Base-by-base conservation (phyloP, 164 flowering plant genomes). In the Aristolochia fimbriata region DNA sequence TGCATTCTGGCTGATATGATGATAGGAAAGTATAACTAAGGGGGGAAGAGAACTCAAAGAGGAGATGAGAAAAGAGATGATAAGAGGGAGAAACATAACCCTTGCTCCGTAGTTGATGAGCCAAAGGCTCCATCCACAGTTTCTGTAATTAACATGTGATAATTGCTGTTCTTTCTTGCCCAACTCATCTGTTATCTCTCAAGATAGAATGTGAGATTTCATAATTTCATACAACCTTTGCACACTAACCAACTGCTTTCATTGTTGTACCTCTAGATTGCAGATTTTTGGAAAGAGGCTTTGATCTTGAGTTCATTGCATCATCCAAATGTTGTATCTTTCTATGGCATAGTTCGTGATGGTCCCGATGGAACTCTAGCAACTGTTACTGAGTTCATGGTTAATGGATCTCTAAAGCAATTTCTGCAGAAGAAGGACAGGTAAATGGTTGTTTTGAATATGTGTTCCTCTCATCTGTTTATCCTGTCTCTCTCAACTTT, bases 261-360 rank as follows among this genome's bases (percentile, higher is more conserved):
- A 14, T 13, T 43, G 30, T 58, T 41, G 20, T 25, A 47, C 15
- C 41, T 24, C 51, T 60, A 93, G 99, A 93, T 93, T 70, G 92
- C 96, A 16, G 99, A 93, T 74, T 93, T 93, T 75, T 93, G 99
- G 99, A 93, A 85, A 76, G 99, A 93, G 76, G 99, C 99, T 68
- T 71, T 80, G 76, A 79, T 88, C 65, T 71, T 93, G 68, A 81
- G 97, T 74, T 88, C 97, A 6, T 69, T 90, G 72, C 99, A 93
- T 62, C 99, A 93, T 74, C 99, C 99, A 62, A 93, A 93, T 85
- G 96, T 93, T 61, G 99, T 93, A 61, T 81, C 99, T 43, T 93
- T 93, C 68, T 93, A 93, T 70, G 99, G 99, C 15, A 84, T 93
- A 43, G 99, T 93, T 51, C 99, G 99, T 68, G 95, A 93, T 78